Evolutionary conservation across 805 yeast species (phyloP).

Genomic region (Candida bentonensis): DNA sequence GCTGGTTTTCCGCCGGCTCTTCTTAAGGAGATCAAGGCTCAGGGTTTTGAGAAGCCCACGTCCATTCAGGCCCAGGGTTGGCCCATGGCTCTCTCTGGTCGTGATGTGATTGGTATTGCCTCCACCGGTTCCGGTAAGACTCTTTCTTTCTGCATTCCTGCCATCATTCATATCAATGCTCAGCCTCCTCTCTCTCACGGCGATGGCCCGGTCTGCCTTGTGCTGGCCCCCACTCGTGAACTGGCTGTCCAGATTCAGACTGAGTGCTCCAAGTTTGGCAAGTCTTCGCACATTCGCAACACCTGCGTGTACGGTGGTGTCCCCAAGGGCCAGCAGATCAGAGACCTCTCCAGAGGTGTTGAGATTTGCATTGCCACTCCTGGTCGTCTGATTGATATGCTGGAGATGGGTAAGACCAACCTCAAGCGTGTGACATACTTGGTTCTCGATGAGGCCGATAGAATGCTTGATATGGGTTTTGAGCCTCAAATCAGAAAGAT

Average conservation of each 20-base stretch:
- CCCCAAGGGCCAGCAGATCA: conserved; percentile 93
- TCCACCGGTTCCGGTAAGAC: conserved; percentile 99
- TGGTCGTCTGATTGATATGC: conserved; percentile 96
- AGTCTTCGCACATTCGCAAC: conserved; percentile 85
- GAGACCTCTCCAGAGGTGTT: conserved; percentile 89
- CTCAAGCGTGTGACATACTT: conserved; percentile 91
- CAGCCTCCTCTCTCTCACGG: conserved; percentile 88
- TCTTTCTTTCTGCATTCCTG: conserved; percentile 89
- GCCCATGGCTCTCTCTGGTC: conserved; percentile 99
- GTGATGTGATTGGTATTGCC: conserved; percentile 98
- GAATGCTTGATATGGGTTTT: conserved; percentile 99
- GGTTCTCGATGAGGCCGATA: conserved; percentile 97
- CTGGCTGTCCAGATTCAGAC: conserved; percentile 94
- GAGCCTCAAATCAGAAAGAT: conserved; percentile 99
- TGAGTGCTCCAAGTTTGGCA: conserved; percentile 92
- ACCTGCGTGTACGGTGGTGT: conserved; percentile 98
- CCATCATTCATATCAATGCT: conserved; percentile 95
- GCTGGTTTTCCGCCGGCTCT: conserved; percentile 97
- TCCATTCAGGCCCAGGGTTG: conserved; percentile 99
- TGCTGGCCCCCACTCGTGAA: conserved; percentile 97
- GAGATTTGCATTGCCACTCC: conserved; percentile 97
- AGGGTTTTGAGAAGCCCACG: conserved; percentile 90
- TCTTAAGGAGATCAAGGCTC: conserved; percentile 70
- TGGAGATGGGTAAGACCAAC: conserved; percentile 89
- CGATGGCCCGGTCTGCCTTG: conserved; percentile 94